These are phyloP conservation scores for Pestalotiopsis sp. DNA, from an alignment of 2,329 filamentous ascomycete species.

Conservation along the genomic window DNA sequence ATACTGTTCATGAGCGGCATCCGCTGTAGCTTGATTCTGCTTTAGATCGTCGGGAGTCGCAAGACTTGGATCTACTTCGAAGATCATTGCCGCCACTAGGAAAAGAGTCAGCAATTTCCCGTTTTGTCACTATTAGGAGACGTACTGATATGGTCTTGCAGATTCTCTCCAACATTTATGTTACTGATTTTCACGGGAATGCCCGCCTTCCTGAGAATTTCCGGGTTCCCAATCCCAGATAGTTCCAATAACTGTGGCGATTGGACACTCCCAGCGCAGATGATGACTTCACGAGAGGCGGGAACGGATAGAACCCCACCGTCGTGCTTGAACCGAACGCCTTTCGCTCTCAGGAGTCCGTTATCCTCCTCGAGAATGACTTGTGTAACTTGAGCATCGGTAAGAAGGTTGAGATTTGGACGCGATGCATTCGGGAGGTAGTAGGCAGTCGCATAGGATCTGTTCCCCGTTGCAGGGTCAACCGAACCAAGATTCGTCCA, in stretches of 20 bases:
- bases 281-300: constrained; percentile 51
- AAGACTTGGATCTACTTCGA: constrained; percentile 45
- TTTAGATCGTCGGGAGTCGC: constrained; percentile 41
- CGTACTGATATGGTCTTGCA: constrained; percentile 45
- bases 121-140: constrained; percentile 5
- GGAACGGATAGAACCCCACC: constrained; percentile 36
- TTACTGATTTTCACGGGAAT: constrained; percentile 46
- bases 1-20: constrained; percentile 37
- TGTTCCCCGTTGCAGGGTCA: constrained; percentile 32
- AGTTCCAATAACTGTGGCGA: constrained; percentile 63
- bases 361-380: constrained; percentile 42
- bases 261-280: constrained; percentile 59
- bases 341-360: constrained; percentile 33
- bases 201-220: constrained; percentile 41
- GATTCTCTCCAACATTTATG: constrained; percentile 48
- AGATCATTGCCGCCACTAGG: constrained; percentile 35
- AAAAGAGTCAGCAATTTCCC: constrained; percentile 7
- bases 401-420: constrained; percentile 49
- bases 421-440: constrained; percentile 37
- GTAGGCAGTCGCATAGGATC: constrained; percentile 45
- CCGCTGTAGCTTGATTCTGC: constrained; percentile 27
- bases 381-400: constrained; percentile 46
- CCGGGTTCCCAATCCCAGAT: constrained; percentile 58
- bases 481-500: constrained; percentile 40
- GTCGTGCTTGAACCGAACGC: constrained; percentile 43